Percentiles rank a stretch among this genome's conserved stretches.
Conservation (phyloP, 1,139 yeast species). For the Blastobotrys capitulatus region DNA sequence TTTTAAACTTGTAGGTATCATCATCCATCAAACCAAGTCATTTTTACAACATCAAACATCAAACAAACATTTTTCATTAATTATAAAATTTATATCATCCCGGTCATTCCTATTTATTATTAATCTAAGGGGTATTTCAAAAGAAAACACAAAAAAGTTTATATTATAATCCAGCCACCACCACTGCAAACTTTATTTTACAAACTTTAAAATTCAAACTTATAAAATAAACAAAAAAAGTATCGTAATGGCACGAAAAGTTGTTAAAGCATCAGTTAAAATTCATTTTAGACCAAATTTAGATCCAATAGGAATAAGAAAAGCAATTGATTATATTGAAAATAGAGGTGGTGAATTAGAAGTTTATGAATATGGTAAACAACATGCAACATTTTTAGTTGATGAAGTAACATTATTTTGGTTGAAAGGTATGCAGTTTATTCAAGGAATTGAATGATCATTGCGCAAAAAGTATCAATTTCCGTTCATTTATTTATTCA, state of each 20-base stretch:
- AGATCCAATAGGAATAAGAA: not conserved
- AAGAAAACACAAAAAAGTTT: no score
- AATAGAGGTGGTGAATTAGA: constrained; percentile 6
- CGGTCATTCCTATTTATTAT: no score
- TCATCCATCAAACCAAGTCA: no score
- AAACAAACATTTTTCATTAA: no score
- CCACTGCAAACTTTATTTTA: no score
- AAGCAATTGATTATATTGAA: not conserved
- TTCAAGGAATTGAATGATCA: not conserved
- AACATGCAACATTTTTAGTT: constrained; percentile 1
- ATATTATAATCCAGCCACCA: no score
- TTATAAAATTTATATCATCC: no score
- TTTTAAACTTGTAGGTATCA: no score
- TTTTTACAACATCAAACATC: no score
- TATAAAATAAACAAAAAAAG: not conserved
- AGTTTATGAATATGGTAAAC: not conserved
- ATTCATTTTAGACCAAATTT: constrained; percentile 1
- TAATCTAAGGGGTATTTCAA: no score
- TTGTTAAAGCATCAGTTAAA: not conserved
- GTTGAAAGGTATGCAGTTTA: constrained; percentile 4
- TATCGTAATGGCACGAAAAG: not conserved
- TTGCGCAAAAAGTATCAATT: no score
- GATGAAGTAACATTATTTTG: constrained; percentile 3
- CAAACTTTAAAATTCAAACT: not conserved
- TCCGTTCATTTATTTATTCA: no score